These are phyloP conservation scores for Neostapfia colusana DNA, from an alignment of 176 grass and related monocot species.

Conservation along the genomic window DNA sequence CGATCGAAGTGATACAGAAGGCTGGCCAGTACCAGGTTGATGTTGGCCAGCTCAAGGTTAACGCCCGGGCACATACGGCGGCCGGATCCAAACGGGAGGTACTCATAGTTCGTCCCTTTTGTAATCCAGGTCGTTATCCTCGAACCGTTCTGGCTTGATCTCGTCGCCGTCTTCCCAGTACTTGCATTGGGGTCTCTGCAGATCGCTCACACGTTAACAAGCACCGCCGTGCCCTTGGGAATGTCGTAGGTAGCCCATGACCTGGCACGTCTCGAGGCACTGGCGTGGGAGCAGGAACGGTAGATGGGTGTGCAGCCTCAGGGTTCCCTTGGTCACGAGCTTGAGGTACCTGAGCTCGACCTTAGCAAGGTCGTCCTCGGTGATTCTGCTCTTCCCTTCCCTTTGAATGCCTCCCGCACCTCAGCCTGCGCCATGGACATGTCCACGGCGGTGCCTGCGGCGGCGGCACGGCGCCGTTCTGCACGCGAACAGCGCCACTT, in stretches of 20 bases:
- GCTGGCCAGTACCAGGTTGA: background rate
- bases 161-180: background rate
- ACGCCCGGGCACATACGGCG: background rate
- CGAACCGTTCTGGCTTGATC: constrained; percentile 31
- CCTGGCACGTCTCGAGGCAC: background rate
- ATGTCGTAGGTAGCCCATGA: constrained; percentile 31
- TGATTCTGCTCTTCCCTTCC: background rate
- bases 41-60: constrained; percentile 2
- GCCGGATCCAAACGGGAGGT: background rate
- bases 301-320: background rate
- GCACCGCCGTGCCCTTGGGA: background rate
- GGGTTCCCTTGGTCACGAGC: background rate
- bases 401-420: constrained; percentile 15
- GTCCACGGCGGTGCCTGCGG: too few relatives aligned
- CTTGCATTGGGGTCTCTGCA: background rate
- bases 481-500: constrained; percentile 23
- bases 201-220: background rate
- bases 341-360: background rate
- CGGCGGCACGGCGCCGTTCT: too few relatives aligned
- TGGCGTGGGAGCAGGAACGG: background rate
- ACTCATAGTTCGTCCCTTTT: background rate
- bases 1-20: constrained; percentile 30
- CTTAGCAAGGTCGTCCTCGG: background rate
- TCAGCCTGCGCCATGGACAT: background rate
- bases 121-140: background rate